A percentile compares a stretch with the other conserved stretches of the same genome.
phyloP scores from a whole-genome alignment of 805 yeast species.

The Sugiyamaella qingdaonensis region DNA sequence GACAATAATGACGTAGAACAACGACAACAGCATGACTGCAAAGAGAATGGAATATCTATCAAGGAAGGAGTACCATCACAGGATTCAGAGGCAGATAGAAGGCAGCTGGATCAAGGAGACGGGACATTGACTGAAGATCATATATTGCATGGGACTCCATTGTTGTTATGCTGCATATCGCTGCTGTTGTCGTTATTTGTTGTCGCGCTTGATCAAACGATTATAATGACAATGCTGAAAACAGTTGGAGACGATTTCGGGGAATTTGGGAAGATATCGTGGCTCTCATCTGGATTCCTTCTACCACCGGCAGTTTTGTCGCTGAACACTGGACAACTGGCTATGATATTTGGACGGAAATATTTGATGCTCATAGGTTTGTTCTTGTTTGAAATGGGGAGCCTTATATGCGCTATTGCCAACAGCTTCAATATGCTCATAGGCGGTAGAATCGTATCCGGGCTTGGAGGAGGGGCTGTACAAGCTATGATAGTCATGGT shows the following conservation, averaged over 20 bases:
- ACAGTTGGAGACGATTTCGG: constrained; percentile 42
- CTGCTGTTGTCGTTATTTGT: constrained; percentile 17
- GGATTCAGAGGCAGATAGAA: too few species aligned
- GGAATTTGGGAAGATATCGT: constrained; percentile 42
- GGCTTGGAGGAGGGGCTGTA: constrained; percentile 69
- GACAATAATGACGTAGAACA: too few species aligned
- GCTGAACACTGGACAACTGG: constrained; percentile 50
- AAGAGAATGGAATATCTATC: too few species aligned
- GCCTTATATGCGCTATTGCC: constrained; percentile 53
- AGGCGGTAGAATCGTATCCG: constrained; percentile 67
- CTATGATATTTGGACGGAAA: constrained; percentile 41
- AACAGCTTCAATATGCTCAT: constrained; percentile 56
- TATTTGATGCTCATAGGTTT: constrained; percentile 46
- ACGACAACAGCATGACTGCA: too few species aligned
- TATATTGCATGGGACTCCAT: constrained; percentile 14
- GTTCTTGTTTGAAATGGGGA: constrained; percentile 56
- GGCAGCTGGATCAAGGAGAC: too few species aligned
- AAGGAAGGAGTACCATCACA: too few species aligned
- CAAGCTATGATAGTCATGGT: constrained; percentile 55
- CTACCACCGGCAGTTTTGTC: constrained; percentile 61
- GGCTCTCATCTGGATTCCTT: constrained; percentile 58
- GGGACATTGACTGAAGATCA: constrained; percentile 13
- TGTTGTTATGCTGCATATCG: constrained; percentile 12
- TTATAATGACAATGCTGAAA: constrained; percentile 49
- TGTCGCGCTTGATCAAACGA: constrained; percentile 46